phyloP scores from a whole-genome alignment of 2,329 filamentous ascomycete genomes.

The Nemania sp. region DNA sequence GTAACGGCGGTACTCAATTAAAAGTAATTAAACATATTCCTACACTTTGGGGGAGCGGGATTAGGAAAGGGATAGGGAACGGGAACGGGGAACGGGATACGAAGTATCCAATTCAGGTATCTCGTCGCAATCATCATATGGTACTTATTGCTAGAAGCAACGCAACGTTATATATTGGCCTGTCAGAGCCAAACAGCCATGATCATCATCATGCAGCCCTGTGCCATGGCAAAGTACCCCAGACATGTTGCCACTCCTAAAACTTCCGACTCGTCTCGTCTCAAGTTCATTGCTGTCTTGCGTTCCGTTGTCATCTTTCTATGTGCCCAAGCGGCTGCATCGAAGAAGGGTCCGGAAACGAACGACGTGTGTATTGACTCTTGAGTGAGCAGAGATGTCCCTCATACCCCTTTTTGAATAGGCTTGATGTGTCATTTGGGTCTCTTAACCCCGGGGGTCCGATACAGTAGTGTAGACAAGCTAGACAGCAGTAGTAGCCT shows the following conservation, averaged over 20 bases:
- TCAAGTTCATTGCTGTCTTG: background rate
- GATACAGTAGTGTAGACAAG: background rate
- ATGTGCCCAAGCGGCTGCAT: background rate
- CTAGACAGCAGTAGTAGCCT: background rate
- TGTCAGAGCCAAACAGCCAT: constrained; percentile 5
- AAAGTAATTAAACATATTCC: too few species aligned
- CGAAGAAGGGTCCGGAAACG: background rate
- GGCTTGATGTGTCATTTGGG: constrained; percentile 16
- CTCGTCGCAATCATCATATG: too few species aligned
- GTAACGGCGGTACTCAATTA: too few species aligned
- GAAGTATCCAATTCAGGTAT: too few species aligned
- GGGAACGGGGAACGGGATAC: too few species aligned
- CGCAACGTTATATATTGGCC: background rate
- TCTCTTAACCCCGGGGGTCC: constrained; percentile 16
- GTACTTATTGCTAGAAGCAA: background rate
- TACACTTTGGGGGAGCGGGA: too few species aligned
- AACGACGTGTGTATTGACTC: background rate
- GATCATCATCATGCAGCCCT: constrained; percentile 24
- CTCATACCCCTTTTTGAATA: background rate
- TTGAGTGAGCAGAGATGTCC: background rate
- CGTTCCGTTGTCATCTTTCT: background rate
- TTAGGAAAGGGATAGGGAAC: too few species aligned
- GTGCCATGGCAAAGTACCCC: constrained; percentile 1
- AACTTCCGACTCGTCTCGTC: background rate
- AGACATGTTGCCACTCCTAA: constrained; percentile 9